Conservation (phyloP, 2,329 filamentous ascomycete genomes). For the Cordyceps cicadae region DNA sequence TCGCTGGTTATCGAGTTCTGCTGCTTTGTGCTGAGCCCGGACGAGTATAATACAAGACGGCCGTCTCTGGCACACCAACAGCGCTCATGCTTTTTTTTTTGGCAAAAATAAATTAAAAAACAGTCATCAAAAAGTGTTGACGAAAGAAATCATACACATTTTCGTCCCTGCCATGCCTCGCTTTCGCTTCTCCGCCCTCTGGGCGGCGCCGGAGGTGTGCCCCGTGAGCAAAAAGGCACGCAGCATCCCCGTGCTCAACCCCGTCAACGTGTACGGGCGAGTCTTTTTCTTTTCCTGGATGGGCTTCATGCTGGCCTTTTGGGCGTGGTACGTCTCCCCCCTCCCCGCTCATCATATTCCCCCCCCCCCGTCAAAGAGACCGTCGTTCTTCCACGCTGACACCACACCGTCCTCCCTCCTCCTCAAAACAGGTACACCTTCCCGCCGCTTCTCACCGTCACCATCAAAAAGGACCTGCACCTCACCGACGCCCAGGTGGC, state of each 20-base stretch:
- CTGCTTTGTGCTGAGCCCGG: neutral
- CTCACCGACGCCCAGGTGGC: slow-evolving; percentile 64
- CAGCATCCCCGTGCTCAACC: slow-evolving; percentile 71
- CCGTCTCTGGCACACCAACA: neutral
- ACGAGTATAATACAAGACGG: slow-evolving; percentile 4
- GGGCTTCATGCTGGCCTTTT: slow-evolving; percentile 80
- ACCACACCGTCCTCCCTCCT: neutral
- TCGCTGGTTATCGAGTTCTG: neutral
- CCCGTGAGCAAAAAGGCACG: slow-evolving; percentile 76
- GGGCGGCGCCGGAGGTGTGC: slow-evolving; percentile 60
- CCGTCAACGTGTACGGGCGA: slow-evolving; percentile 69
- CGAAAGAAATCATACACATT: neutral
- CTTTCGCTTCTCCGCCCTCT: slow-evolving; percentile 22
- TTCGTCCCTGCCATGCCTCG: slow-evolving; percentile 17
- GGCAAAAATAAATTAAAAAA: neutral
- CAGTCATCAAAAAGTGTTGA: neutral
- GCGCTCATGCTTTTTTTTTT: neutral
- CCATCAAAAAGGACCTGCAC: slow-evolving; percentile 70
- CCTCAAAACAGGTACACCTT: slow-evolving; percentile 70
- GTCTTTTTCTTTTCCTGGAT: slow-evolving; percentile 89
- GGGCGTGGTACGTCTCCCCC: slow-evolving; percentile 54
- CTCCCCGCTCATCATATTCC: neutral
- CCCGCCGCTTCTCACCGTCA: slow-evolving; percentile 68
- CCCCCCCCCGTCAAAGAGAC: too few species aligned
- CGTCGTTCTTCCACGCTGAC: neutral